Conservation (phyloP, 352 stramenopile species). For the Aphanomyces euteiches region DNA sequence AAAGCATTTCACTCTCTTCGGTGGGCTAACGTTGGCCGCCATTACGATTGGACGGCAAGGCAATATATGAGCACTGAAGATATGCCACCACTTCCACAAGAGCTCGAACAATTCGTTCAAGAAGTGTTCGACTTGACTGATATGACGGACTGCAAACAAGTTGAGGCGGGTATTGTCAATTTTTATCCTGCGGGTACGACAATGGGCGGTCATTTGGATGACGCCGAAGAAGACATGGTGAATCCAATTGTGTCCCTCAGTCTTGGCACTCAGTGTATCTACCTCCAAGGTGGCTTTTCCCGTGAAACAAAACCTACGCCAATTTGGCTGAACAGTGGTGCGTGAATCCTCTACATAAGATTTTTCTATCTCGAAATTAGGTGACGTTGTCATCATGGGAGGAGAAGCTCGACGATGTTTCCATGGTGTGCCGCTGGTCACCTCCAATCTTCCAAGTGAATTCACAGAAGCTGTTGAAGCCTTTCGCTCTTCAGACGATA, state of each 20-base stretch:
- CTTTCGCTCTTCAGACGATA: background rate
- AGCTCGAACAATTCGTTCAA: constrained; percentile 22
- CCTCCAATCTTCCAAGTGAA: constrained; percentile 1
- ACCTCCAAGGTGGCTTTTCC: constrained; percentile 27
- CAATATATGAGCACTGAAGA: constrained; percentile 16
- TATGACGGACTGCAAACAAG: constrained; percentile 1
- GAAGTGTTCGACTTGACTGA: constrained; percentile 26
- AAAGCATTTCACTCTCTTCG: constrained; percentile 24
- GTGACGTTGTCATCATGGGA: constrained; percentile 28
- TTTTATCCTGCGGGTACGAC: constrained; percentile 27
- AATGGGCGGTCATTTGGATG: constrained; percentile 29
- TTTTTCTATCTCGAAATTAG: constrained; percentile 10
- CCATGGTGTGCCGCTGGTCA: constrained; percentile 29
- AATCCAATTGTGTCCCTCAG: constrained; percentile 28
- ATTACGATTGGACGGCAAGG: constrained; percentile 29
- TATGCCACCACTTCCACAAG: constrained; percentile 20
- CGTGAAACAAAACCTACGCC: constrained; percentile 6
- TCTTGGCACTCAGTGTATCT: constrained; percentile 27
- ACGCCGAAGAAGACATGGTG: constrained; percentile 28
- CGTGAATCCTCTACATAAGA: constrained; percentile 4
- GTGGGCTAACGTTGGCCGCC: constrained; percentile 25
- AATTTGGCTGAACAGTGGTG: constrained; percentile 20
- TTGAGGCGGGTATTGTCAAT: constrained; percentile 25
- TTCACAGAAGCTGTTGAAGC: constrained; percentile 17
- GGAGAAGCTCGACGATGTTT: constrained; percentile 25